phyloP scores from a whole-genome alignment of 2,329 filamentous ascomycete species.

The Ceratocystis lukuohia region DNA sequence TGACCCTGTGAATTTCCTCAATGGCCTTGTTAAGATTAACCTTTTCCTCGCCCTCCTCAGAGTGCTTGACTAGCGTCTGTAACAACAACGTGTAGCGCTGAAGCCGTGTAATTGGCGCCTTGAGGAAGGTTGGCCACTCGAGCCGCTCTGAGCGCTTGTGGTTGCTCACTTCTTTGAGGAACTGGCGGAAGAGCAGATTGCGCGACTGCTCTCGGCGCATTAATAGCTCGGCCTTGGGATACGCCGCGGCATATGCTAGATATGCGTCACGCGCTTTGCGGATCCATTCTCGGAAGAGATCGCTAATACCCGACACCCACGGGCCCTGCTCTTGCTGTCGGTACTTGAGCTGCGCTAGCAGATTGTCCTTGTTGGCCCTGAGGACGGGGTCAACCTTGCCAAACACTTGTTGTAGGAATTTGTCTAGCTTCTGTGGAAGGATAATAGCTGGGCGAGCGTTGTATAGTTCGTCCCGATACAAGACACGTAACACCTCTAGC shows the following conservation, averaged over 20 bases:
- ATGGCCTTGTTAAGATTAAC: conserved; percentile 70
- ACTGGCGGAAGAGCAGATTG: conserved; percentile 75
- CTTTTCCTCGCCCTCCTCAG: conserved; percentile 79
- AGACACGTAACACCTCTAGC: conserved; percentile 66
- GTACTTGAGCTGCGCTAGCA: conserved; percentile 89
- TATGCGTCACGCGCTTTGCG: conserved; percentile 81
- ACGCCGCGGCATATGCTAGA: conserved; percentile 80
- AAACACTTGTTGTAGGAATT: conserved; percentile 76
- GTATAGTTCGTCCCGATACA: conserved; percentile 73
- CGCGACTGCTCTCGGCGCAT: conserved; percentile 72
- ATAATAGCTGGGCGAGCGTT: conserved; percentile 68
- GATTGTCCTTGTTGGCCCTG: conserved; percentile 80
- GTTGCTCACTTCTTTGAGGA: conserved; percentile 65
- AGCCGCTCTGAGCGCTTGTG: conserved; percentile 71
- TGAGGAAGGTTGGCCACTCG: conserved; percentile 89
- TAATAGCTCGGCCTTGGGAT: conserved; percentile 69
- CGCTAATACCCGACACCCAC: conserved; percentile 86
- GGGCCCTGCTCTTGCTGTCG: conserved; percentile 93
- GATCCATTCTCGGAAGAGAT: conserved; percentile 97
- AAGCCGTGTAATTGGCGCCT: conserved; percentile 80
- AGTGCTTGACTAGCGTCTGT: conserved; percentile 68
- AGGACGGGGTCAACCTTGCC: conserved; percentile 81
- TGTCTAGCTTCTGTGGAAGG: conserved; percentile 58
- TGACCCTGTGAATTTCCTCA: conserved; percentile 80
- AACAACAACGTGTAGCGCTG: conserved; percentile 82